Evolutionary conservation across 2,329 filamentous ascomycete genomes (phyloP).

Genomic region (Bipolaris victoriae): DNA sequence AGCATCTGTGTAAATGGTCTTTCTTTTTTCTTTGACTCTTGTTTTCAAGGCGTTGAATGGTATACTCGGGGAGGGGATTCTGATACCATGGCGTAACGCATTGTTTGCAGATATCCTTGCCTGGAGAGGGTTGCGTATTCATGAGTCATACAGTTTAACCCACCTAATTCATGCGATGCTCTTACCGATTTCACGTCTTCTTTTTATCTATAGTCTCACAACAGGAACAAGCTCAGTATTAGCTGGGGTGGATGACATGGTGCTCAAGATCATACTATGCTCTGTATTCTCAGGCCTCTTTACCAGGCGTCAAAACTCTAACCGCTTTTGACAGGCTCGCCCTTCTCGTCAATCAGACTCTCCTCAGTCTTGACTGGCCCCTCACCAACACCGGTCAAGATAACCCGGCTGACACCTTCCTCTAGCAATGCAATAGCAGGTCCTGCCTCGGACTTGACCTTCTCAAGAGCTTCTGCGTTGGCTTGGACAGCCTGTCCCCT

Average conservation of each 20-base stretch:
- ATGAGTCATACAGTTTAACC: not conserved
- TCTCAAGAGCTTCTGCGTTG: slow-evolving; percentile 63
- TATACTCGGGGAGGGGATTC: slow-evolving; percentile 6
- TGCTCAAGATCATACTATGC: slow-evolving; percentile 12
- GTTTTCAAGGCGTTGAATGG: slow-evolving; percentile 15
- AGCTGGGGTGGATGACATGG: not conserved
- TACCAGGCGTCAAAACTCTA: slow-evolving; percentile 14
- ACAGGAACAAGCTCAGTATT: not conserved
- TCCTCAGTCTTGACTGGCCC: slow-evolving; percentile 82
- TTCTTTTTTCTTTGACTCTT: not conserved
- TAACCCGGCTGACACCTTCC: slow-evolving; percentile 84
- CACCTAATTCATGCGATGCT: not conserved
- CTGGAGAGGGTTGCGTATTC: not conserved
- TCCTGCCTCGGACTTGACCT: slow-evolving; percentile 58
- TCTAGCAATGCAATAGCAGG: slow-evolving; percentile 60
- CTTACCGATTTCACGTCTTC: not conserved
- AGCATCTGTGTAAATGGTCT: not conserved
- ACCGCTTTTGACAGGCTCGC: slow-evolving; percentile 34
- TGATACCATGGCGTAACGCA: slow-evolving; percentile 20
- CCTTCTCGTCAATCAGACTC: slow-evolving; percentile 71
- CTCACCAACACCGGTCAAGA: slow-evolving; percentile 88
- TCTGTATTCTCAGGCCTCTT: not conserved
- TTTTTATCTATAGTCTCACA: not conserved
- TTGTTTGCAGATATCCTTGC: slow-evolving; percentile 6
- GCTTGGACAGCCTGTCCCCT: slow-evolving; percentile 61